Percentiles rank a stretch among this genome's conserved stretches.
Conservation (phyloP, 2,329 filamentous ascomycete species). For the Colletotrichum godetiae region DNA sequence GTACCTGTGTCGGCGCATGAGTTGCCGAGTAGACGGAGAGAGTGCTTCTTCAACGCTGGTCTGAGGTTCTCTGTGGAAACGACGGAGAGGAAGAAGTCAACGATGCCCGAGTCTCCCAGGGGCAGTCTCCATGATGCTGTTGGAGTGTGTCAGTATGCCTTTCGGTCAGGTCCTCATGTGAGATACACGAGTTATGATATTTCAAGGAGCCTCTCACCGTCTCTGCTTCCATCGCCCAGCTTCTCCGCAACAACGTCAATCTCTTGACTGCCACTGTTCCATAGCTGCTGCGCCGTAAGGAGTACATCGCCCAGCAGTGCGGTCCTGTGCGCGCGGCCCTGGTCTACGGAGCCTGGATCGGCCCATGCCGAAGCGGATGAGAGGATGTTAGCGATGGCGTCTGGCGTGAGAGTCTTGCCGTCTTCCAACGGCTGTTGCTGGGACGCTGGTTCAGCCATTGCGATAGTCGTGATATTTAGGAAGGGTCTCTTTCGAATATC, state of each 20-base stretch:
- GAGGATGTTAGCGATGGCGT: slow-evolving; percentile 18
- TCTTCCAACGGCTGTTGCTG: slow-evolving; percentile 11
- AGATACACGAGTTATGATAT: too few species aligned
- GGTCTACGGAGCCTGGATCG: slow-evolving; percentile 14
- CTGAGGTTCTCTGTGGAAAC: slow-evolving; percentile 52
- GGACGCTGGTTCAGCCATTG: slow-evolving; percentile 1
- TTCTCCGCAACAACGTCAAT: slow-evolving; percentile 62
- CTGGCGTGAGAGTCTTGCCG: slow-evolving; percentile 6
- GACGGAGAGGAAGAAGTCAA: slow-evolving; percentile 65
- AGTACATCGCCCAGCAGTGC: slow-evolving; percentile 46
- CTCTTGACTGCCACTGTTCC: slow-evolving; percentile 51
- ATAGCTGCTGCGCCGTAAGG: slow-evolving; percentile 51
- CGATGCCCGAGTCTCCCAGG: slow-evolving; percentile 67
- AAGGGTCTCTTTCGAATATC: background rate
- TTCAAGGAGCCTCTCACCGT: slow-evolving; percentile 57
- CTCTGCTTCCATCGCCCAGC: slow-evolving; percentile 66
- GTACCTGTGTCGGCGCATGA: slow-evolving; percentile 70
- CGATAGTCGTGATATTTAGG: background rate
- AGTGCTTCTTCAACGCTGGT: slow-evolving; percentile 61
- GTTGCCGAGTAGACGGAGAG: slow-evolving; percentile 70
- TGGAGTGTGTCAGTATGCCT: slow-evolving; percentile 31
- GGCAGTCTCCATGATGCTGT: slow-evolving; percentile 67
- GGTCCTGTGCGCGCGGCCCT: slow-evolving; percentile 15
- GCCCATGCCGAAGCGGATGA: slow-evolving; percentile 19
- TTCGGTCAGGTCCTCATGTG: background rate